Conservation (phyloP, 306 rosid species). For the Leucaena leucocephala region DNA sequence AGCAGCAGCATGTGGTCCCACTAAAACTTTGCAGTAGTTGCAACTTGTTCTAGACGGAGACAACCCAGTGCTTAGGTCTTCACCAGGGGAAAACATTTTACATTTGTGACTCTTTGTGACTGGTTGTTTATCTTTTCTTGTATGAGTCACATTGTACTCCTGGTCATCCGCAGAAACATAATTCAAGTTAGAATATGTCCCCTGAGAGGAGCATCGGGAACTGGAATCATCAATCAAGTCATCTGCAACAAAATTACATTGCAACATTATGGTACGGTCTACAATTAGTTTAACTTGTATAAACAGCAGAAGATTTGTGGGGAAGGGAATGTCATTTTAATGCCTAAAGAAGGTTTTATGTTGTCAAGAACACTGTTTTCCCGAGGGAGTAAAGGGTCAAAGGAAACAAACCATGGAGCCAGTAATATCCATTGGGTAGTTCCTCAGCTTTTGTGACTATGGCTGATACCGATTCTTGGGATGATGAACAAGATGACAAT, state of each 20-base stretch:
- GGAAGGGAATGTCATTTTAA: not conserved
- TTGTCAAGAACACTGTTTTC: not conserved
- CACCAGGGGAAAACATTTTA: constrained; percentile 57
- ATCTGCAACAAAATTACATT: constrained; percentile 57
- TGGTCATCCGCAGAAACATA: constrained; percentile 52
- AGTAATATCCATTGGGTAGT: constrained; percentile 45
- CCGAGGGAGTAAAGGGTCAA: constrained; percentile 10
- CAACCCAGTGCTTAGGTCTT: constrained; percentile 37
- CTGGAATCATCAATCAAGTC: constrained; percentile 67
- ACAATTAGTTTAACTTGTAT: constrained; percentile 9
- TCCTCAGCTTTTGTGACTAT: constrained; percentile 42
- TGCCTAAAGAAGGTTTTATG: not conserved
- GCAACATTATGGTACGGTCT: constrained; percentile 20
- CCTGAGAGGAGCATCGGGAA: constrained; percentile 73
- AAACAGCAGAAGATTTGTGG: not conserved
- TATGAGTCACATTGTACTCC: constrained; percentile 37
- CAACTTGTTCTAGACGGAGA: constrained; percentile 24
- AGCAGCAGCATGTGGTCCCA: constrained; percentile 38
- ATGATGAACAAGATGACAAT: constrained; percentile 62
- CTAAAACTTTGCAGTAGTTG: constrained; percentile 46
- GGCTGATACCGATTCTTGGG: constrained; percentile 55
- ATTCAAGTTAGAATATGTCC: constrained; percentile 65
- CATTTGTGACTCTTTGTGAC: constrained; percentile 52
- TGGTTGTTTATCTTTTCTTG: constrained; percentile 50
- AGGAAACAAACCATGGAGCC: constrained; percentile 62